Conservation (phyloP, 1,139 yeast species). For the Lodderomyces metapsilosis region DNA sequence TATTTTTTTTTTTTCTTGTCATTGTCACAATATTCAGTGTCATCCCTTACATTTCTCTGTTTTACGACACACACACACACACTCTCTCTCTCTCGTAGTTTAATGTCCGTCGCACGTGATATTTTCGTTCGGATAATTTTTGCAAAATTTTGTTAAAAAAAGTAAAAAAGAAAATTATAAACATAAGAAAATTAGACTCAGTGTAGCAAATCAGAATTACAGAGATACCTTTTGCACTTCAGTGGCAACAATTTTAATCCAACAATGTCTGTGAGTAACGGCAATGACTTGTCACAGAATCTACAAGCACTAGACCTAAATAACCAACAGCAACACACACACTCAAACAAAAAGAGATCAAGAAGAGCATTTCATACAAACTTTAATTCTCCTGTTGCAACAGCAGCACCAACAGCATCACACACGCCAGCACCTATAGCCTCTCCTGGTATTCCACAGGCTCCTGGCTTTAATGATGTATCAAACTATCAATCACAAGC, state of each 20-base stretch:
- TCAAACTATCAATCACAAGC: constrained; percentile 3
- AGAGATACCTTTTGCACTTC: no score
- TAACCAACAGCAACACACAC: constrained; percentile 4
- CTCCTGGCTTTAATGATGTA: background rate
- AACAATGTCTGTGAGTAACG: background rate
- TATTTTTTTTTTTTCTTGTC: no score
- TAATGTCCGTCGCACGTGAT: no score
- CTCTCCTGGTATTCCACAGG: constrained; percentile 5
- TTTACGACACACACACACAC: no score
- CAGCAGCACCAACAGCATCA: constrained; percentile 7
- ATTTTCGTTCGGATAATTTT: no score
- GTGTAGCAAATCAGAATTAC: no score
- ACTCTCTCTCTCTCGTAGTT: no score
- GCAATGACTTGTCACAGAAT: constrained; percentile 7
- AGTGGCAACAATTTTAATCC: background rate
- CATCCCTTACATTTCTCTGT: no score
- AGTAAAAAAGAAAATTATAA: no score
- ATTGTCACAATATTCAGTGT: no score
- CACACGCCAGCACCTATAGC: constrained; percentile 7
- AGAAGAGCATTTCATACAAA: constrained; percentile 47
- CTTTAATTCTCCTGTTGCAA: constrained; percentile 15
- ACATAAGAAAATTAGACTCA: no score
- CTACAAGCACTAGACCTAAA: constrained; percentile 12
- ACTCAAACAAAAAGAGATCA: constrained; percentile 37
- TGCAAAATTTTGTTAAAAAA: no score